Evolutionary conservation across 257 asterid species (phyloP).

Genomic region (Przewalskia tangutica): DNA sequence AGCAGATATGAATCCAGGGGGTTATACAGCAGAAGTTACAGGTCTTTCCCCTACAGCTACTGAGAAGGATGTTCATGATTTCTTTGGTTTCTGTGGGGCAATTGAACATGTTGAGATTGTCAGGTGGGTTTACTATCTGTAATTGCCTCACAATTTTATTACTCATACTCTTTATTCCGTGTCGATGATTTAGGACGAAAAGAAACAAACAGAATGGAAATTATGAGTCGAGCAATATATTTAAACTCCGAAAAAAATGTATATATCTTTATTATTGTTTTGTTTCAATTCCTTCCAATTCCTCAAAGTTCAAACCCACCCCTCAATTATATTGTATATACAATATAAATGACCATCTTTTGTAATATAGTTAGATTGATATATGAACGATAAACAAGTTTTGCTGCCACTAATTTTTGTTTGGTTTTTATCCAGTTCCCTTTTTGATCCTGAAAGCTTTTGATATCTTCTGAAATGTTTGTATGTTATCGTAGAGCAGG

Average conservation of each 20-base stretch:
- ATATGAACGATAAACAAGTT: no score
- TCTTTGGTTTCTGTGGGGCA: constrained; percentile 81
- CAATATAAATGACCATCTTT: background rate
- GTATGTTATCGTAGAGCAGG: no score
- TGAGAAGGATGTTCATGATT: constrained; percentile 77
- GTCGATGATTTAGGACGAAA: background rate
- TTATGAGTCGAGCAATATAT: background rate
- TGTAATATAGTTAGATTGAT: no score
- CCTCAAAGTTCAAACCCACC: background rate
- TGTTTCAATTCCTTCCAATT: background rate
- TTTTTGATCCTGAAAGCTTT: no score
- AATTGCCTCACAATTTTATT: background rate
- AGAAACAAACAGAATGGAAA: background rate
- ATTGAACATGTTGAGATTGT: constrained; percentile 80
- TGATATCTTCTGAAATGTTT: no score
- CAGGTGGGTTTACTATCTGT: constrained; percentile 39
- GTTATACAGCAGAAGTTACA: constrained; percentile 71
- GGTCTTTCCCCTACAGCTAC: constrained; percentile 60
- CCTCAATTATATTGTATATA: background rate
- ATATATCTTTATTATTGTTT: background rate
- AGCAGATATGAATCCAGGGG: constrained; percentile 60
- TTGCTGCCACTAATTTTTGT: no score
- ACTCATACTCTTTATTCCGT: background rate
- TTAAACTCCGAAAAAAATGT: background rate
- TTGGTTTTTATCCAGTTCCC: no score